Percentiles rank a stretch among this genome's conserved stretches.
phyloP scores from a whole-genome alignment of 495 filamentous ascomycete species.

The Lasiosphaeris hirsuta region DNA sequence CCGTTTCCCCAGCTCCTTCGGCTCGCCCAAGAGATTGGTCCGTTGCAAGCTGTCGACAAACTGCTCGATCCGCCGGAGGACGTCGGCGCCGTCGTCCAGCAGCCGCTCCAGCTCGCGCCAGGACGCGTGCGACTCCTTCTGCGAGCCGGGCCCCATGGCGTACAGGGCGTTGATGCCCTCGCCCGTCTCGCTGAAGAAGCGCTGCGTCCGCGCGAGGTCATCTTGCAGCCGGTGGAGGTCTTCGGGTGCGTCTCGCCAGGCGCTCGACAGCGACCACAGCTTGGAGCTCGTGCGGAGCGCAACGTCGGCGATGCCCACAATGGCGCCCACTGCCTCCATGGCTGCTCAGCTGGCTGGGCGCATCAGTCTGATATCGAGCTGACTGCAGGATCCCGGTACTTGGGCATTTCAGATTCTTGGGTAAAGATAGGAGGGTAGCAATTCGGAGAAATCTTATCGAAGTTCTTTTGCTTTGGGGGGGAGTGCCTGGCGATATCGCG shows the following conservation, averaged over 20 bases:
- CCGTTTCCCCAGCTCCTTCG: not conserved
- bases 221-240: constrained; percentile 5
- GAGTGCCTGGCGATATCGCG: no score
- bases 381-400: no score
- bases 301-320: not conserved
- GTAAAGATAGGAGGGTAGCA: no score
- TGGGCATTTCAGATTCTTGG: no score
- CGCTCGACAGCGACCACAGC: constrained; percentile 3
- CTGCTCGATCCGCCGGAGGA: not conserved
- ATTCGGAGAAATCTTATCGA: no score
- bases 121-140: constrained; percentile 3
- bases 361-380: no score
- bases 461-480: no score
- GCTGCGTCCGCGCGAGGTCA: constrained; percentile 4
- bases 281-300: constrained; percentile 1
- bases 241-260: constrained; percentile 6
- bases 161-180: constrained; percentile 2
- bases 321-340: constrained; percentile 1
- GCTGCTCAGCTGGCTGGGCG: not conserved
- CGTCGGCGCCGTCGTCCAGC: not conserved
- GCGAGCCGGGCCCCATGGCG: not conserved
- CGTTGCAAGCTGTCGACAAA: not conserved
- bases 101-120: not conserved
- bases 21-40: not conserved
- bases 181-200: constrained; percentile 8